Percentiles rank a stretch among this genome's conserved stretches.
phyloP scores from a whole-genome alignment of 192 early-diverging fungal species.

The Mortierella alpina region DNA sequence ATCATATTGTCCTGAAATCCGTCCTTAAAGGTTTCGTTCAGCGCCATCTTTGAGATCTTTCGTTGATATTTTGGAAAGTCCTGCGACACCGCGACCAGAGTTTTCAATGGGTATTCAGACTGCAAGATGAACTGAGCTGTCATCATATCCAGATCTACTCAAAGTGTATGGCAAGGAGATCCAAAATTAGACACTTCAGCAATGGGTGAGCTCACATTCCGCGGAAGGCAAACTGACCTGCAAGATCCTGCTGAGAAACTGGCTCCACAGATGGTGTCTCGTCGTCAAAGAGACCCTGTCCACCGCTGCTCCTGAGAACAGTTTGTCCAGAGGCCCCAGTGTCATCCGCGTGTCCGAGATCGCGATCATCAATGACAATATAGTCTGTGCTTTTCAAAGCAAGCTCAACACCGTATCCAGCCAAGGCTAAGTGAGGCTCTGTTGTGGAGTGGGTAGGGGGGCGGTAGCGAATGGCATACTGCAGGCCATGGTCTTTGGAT shows the following conservation, averaged over 20 bases:
- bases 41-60: conserved; percentile 63
- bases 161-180: neutral
- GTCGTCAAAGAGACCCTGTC: conserved; percentile 56
- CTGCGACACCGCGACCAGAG: conserved; percentile 77
- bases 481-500: conserved; percentile 58
- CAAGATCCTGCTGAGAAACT: conserved; percentile 62
- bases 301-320: conserved; percentile 14
- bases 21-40: conserved; percentile 59
- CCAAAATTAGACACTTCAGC: neutral
- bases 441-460: conserved; percentile 42
- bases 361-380: conserved; percentile 93
- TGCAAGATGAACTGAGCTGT: conserved; percentile 77
- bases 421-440: conserved; percentile 62
- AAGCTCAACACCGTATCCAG: conserved; percentile 95
- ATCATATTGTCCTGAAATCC: conserved; percentile 53
- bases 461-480: conserved; percentile 82
- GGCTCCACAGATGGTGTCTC: conserved; percentile 61
- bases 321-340: conserved; percentile 16
- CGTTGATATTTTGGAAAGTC: conserved; percentile 93
- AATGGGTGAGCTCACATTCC: neutral
- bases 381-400: conserved; percentile 98
- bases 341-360: conserved; percentile 59
- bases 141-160: conserved; percentile 71
- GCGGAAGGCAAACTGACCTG: conserved; percentile 42
- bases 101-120: conserved; percentile 68